phyloP scores from a whole-genome alignment of 2,329 filamentous ascomycete genomes.

The Penicillium concentricum region DNA sequence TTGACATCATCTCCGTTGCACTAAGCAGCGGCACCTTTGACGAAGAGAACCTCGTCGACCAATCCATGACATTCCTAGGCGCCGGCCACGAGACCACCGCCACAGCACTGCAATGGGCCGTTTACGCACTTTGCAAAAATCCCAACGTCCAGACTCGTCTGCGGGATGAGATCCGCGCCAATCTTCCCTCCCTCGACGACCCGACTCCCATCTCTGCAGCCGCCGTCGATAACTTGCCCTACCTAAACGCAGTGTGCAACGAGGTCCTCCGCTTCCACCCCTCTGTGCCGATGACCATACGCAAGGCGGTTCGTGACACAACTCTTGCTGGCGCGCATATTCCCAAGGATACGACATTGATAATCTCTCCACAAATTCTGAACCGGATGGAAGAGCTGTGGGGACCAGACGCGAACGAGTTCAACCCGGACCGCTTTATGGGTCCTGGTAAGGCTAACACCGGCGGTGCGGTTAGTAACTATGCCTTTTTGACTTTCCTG shows the following conservation, averaged over 20 bases:
- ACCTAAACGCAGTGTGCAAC: constrained; percentile 74
- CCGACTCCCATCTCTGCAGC: constrained; percentile 63
- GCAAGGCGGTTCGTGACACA: constrained; percentile 65
- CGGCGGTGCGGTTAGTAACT: constrained; percentile 74
- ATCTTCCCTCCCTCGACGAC: constrained; percentile 55
- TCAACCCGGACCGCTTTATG: constrained; percentile 78
- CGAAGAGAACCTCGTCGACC: constrained; percentile 79
- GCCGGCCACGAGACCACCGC: constrained; percentile 81
- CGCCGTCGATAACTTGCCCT: constrained; percentile 68
- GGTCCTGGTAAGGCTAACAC: constrained; percentile 53
- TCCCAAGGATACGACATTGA: constrained; percentile 68
- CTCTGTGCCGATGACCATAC: constrained; percentile 69
- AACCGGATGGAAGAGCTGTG: constrained; percentile 70
- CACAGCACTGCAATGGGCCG: constrained; percentile 71
- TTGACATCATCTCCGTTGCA: constrained; percentile 79
- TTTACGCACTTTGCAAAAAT: constrained; percentile 67
- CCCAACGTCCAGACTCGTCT: constrained; percentile 65
- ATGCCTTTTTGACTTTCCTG: constrained; percentile 75
- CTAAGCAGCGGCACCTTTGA: constrained; percentile 72
- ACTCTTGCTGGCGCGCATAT: constrained; percentile 63
- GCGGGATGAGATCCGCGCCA: constrained; percentile 64
- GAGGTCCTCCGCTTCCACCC: constrained; percentile 73
- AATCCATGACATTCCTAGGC: constrained; percentile 86
- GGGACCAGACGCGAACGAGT: constrained; percentile 71
- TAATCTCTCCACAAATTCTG: constrained; percentile 64